Evolutionary conservation across 1,139 yeast genomes (phyloP), one percentile per base, ranked within the genome.

Genomic region (Diutina rugosa): DNA sequence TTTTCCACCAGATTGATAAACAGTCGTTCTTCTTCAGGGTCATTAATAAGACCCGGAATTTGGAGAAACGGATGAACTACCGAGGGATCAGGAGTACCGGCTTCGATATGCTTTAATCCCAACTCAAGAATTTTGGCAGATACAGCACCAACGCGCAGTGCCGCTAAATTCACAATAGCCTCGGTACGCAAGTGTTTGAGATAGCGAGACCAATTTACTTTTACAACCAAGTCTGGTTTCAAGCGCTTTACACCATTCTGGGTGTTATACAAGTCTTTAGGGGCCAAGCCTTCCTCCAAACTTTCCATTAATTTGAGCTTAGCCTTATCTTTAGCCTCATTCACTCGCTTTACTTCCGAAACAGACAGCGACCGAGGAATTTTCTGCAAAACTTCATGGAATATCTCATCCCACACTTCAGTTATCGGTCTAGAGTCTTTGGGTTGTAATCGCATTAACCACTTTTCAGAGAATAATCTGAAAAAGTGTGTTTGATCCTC

Each of bases 121-220:
- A 77, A 70, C 56, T 78, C 75, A 65, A 87, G 93, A 7, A 95
- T 77, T 56, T 76, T 72, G 0, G 95, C 79, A 0, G 95, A 76
- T 3, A 86, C 69, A 12, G 77, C 69, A 6, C 99, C 99, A 54
- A 90, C 71, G 58, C 91, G 77, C 55, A 86, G 83, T 48, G 77
- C 76, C 21, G 86, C 88, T 56, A 87, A 76, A 49, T 80, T 80
- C 1, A 76, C 80, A 35, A 93, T 74, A 59, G 87, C 87, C 49
- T 73, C 70, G 16, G 87, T 78, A 61, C 97, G 78, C 63, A 85
- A 76, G 52, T 80, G 71, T 63, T 90, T 85, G 58, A 87, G 76
- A 64, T 80, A 90, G 61, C 95, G 74, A 44, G 80, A 78, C 58
- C 87, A 75, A 63, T 85, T 85, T 63, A 90, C 77, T 1, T 84